Percentiles rank a stretch among this genome's conserved stretches.
These are phyloP conservation scores for Xylaria intraflava DNA, from an alignment of 495 filamentous ascomycete genomes.

Conservation along the genomic window DNA sequence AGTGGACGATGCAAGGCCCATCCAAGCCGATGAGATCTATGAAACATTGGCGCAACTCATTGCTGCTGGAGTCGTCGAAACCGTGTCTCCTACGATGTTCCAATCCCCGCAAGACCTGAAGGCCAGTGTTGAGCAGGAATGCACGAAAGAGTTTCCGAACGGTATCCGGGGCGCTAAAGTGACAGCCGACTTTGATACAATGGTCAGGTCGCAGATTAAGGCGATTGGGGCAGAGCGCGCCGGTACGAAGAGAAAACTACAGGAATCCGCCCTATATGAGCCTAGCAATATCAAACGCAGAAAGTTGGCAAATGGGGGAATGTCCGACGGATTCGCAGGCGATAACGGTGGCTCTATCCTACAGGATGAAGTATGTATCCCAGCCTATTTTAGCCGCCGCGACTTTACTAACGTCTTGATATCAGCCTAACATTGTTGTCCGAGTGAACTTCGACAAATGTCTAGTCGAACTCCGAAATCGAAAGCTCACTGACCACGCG, in stretches of 20 bases:
- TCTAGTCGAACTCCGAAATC: constrained; percentile 71
- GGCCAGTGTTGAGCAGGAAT: constrained; percentile 35
- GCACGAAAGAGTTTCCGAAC: constrained; percentile 32
- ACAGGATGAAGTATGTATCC: constrained; percentile 23
- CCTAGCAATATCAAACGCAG: constrained; percentile 37
- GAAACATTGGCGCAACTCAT: constrained; percentile 38
- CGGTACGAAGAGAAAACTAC: constrained; percentile 44
- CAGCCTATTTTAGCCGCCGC: neutral
- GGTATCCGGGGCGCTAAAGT: constrained; percentile 48
- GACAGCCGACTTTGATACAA: constrained; percentile 45
- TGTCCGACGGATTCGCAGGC: constrained; percentile 20
- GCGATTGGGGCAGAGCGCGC: constrained; percentile 41
- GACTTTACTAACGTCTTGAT: constrained; percentile 19
- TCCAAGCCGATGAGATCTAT: constrained; percentile 31
- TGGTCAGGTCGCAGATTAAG: constrained; percentile 48
- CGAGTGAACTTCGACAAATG: constrained; percentile 83
- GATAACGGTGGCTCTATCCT: constrained; percentile 35
- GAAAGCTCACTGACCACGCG: constrained; percentile 58
- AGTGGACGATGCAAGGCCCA: constrained; percentile 11
- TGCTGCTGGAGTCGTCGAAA: constrained; percentile 40
- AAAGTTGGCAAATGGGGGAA: constrained; percentile 37
- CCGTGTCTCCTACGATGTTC: constrained; percentile 31
- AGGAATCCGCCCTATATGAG: constrained; percentile 26
- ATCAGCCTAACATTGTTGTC: constrained; percentile 53
- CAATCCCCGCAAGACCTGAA: constrained; percentile 34